Evolutionary conservation across 345 rosid species (phyloP).

Genomic region (Xanthoceras sorbifolium): DNA sequence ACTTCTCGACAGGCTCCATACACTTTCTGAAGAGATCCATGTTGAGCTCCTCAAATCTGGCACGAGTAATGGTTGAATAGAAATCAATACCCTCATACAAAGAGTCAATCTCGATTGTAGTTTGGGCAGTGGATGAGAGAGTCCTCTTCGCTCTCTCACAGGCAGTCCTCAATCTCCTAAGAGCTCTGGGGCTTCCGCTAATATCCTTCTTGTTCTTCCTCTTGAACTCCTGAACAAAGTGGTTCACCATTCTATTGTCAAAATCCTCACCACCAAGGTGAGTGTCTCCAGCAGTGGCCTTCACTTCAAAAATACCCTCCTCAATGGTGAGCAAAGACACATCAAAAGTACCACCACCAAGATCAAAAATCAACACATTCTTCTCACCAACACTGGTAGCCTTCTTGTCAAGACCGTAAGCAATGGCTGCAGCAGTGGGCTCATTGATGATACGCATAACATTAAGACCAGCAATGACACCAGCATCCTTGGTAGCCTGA

Average conservation of each 20-base stretch:
- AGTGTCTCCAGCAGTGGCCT: conserved; percentile 77
- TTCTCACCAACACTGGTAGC: conserved; percentile 44
- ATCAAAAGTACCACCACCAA: conserved; percentile 74
- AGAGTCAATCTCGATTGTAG: conserved; percentile 64
- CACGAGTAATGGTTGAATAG: conserved; percentile 64
- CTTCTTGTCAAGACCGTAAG: no score
- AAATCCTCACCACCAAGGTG: conserved; percentile 80
- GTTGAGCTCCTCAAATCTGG: conserved; percentile 65
- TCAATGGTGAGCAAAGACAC: conserved; percentile 68
- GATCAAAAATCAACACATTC: conserved; percentile 63
- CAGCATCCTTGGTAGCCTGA: no score
- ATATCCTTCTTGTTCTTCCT: conserved; percentile 74
- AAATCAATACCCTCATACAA: conserved; percentile 70
- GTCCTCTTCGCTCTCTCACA: conserved; percentile 75
- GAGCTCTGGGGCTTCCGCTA: conserved; percentile 63
- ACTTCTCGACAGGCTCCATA: conserved; percentile 74
- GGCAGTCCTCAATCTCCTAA: conserved; percentile 69
- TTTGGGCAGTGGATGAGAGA: conserved; percentile 63
- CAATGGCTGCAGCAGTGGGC: no score
- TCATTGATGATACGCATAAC: no score
- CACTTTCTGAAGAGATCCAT: conserved; percentile 72
- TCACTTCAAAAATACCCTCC: conserved; percentile 72
- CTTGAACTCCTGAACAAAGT: conserved; percentile 71
- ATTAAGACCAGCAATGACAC: no score
- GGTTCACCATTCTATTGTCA: conserved; percentile 71